These are phyloP conservation scores for Chrysoporthe deuterocubensis DNA, from an alignment of 2,329 filamentous ascomycete genomes.

Conservation along the genomic window DNA sequence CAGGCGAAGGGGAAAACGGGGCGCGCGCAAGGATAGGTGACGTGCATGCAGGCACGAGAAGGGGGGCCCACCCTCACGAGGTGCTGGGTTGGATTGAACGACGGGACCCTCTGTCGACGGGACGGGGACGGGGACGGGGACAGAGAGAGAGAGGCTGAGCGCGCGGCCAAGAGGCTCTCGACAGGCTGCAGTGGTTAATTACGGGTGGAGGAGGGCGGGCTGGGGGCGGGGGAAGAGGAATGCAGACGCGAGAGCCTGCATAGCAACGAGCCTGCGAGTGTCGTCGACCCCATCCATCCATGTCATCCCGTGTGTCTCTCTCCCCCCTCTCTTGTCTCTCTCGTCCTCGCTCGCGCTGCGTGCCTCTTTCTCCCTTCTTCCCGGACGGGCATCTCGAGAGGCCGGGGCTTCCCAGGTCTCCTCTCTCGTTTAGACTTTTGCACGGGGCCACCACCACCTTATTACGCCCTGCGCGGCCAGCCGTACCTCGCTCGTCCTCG, in stretches of 20 bases:
- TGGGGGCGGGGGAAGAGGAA: background rate
- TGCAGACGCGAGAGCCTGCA: slow-evolving; percentile 5
- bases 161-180: background rate
- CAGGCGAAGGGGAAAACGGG: background rate
- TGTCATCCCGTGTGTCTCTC: background rate
- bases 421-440: slow-evolving; percentile 4
- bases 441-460: background rate
- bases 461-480: background rate
- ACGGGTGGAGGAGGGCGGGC: background rate
- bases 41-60: slow-evolving; percentile 10
- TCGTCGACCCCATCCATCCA: background rate
- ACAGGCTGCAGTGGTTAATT: background rate
- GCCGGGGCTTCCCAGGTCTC: background rate
- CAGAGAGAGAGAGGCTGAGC: slow-evolving; percentile 1
- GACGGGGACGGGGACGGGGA: too few species aligned
- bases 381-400: too few species aligned
- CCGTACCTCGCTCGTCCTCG: too few species aligned
- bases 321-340: background rate
- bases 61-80: background rate
- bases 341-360: background rate
- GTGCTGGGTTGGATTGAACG: background rate
- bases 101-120: too few species aligned
- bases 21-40: background rate
- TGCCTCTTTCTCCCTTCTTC: background rate
- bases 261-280: background rate